Evolutionary conservation across 768 basidiomycete genomes (phyloP), one percentile per base, ranked within the genome.

Genomic region (Paxillus involutus): DNA sequence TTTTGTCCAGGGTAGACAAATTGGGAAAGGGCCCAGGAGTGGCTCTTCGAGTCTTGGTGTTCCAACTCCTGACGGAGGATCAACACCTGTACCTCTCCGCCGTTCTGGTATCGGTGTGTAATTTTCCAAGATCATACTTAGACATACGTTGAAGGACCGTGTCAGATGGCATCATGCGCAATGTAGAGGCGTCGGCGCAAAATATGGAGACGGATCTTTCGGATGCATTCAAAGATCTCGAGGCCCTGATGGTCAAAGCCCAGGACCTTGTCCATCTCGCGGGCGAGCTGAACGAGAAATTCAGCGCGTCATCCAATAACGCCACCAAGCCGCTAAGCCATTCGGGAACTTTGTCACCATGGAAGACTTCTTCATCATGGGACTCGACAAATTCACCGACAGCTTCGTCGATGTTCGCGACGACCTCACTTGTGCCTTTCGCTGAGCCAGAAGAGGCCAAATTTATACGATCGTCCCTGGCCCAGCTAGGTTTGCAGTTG

Each of bases 221-320:
- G 24, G 83, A 86, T 58, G 90, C 94, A 0, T 77, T 98, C 32
- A 77, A 84, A 59, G 97, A 98, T 64, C 80, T 98, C 33, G 93
- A 98, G 66, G 88, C 88, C 0, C 73, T 98, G 44, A 94, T 91
- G 89, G 77, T 87, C 45, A 91, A 95, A 66, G 94, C 94, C 1
- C 88, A 84, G 59, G 93, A 95, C 60, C 96, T 98, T 86, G 94
- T 95, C 52, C 82, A 82, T 30, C 79, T 98, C 21, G 94, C 96
- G 3, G 87, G 86, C 48, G 88, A 95, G 36, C 80, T 98, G 57
- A 94, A 92, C 63, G 84, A 90, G 52, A 89, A 84, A 57, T 77
- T 97, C 24, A 85, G 86, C 7, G 79, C 80, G 0, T 65, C 73
- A 10, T 65, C 73, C 8, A 57, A 55, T 36, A 56, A 51, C 13